Percentiles rank a stretch among this genome's conserved stretches.
Evolutionary conservation across 129 eudicot species (phyloP).

Genomic region (Silybum marianum): DNA sequence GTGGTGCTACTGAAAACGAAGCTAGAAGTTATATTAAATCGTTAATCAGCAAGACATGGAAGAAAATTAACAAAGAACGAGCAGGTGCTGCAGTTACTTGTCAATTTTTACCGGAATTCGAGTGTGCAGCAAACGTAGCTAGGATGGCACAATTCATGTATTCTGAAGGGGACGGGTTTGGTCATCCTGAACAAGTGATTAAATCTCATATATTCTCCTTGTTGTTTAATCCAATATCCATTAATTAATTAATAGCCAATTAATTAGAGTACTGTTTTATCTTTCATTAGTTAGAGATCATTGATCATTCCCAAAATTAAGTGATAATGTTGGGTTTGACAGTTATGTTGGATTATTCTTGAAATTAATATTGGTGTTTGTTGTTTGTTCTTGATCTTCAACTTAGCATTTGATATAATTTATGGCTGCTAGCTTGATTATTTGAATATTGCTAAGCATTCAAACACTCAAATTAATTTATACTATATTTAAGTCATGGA

Average conservation of each 20-base stretch:
- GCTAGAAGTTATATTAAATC: slow-evolving; percentile 24
- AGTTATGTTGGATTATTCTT: background rate
- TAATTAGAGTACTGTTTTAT: background rate
- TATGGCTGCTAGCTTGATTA: background rate
- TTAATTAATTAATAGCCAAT: too few relatives aligned
- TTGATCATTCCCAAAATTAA: background rate
- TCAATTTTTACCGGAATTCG: background rate
- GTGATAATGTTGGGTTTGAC: background rate
- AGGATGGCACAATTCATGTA: slow-evolving; percentile 35
- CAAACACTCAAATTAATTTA: background rate
- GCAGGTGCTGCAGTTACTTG: background rate
- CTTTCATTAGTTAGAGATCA: too few relatives aligned
- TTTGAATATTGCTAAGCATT: background rate
- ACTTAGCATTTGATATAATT: background rate
- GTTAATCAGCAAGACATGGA: slow-evolving; percentile 20
- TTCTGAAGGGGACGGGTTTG: slow-evolving; percentile 36
- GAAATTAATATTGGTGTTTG: background rate
- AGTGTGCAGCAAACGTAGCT: slow-evolving; percentile 26
- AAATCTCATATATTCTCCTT: slow-evolving; percentile 24
- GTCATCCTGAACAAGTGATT: slow-evolving; percentile 17
- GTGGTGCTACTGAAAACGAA: slow-evolving; percentile 38
- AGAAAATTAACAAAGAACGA: slow-evolving; percentile 29
- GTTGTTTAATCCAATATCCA: slow-evolving; percentile 27
- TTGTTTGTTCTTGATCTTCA: background rate
- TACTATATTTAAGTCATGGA: too few relatives aligned